Conservation (phyloP, 179 eudicot genomes). For the Heliamphora pulchella region DNA sequence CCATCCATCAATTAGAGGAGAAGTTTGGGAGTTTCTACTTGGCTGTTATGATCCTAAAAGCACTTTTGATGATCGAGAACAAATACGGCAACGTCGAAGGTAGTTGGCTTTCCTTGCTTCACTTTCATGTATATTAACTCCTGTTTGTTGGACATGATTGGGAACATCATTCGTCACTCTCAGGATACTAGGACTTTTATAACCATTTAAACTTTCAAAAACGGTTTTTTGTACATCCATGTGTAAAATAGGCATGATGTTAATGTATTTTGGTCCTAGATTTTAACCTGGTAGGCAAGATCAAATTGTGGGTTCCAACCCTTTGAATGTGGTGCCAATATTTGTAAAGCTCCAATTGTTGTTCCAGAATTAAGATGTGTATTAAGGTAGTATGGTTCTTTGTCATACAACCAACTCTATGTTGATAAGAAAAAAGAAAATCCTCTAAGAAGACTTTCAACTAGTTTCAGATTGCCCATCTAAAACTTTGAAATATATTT, state of each 20-base stretch:
- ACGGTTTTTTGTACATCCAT: not conserved
- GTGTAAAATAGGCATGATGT: not conserved
- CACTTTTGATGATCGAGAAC: constrained; percentile 73
- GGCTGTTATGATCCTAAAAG: constrained; percentile 92
- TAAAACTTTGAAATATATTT: not conserved
- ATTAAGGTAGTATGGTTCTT: not conserved
- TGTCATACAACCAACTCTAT: too few relatives aligned
- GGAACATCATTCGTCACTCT: not conserved
- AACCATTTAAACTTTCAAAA: not conserved
- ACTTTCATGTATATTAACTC: not conserved
- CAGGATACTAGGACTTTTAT: not conserved
- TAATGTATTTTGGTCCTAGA: not conserved
- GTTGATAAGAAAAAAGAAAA: too few relatives aligned
- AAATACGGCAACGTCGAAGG: constrained; percentile 73
- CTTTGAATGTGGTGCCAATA: constrained; percentile 2
- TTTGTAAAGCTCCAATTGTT: not conserved
- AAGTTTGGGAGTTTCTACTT: constrained; percentile 97
- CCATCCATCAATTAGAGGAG: constrained; percentile 94
- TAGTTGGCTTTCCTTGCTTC: constrained; percentile 23
- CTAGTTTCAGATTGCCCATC: not conserved
- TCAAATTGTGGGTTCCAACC: not conserved
- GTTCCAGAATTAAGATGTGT: constrained; percentile 3
- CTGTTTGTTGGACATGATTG: not conserved
- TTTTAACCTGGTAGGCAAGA: not conserved
- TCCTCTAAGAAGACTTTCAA: too few relatives aligned